These are phyloP conservation scores for Pichia rugopelliculosa DNA, from an alignment of 805 yeast species.

Conservation along the genomic window DNA sequence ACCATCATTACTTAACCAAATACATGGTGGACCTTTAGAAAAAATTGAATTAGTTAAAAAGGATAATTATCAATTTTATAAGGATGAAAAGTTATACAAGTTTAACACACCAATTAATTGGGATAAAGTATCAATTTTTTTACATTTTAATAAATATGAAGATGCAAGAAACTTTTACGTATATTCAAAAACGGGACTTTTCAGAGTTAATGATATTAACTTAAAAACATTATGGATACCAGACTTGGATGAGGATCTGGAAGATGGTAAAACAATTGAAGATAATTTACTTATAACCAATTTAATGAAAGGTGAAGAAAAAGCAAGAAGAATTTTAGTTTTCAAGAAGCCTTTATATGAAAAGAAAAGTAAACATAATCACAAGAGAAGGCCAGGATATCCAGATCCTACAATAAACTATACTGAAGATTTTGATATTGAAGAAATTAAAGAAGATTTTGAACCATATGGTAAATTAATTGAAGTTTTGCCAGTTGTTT, in stretches of 20 bases:
- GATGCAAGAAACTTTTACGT: conserved; percentile 49
- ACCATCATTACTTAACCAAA: conserved; percentile 43
- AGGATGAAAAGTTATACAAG: background rate
- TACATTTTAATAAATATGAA: conserved; percentile 45
- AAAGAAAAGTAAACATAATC: conserved; percentile 14
- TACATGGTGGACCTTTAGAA: conserved; percentile 67
- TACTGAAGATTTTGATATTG: conserved; percentile 40
- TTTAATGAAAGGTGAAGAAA: conserved; percentile 30
- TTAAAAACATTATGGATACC: conserved; percentile 42
- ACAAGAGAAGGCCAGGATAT: conserved; percentile 24
- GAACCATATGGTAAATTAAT: conserved; percentile 49
- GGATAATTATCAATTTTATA: conserved; percentile 13
- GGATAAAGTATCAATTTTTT: conserved; percentile 30
- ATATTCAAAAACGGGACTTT: conserved; percentile 45
- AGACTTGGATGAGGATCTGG: conserved; percentile 3
- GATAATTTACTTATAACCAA: conserved; percentile 3
- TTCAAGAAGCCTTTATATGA: conserved; percentile 32
- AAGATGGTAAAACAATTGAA: conserved; percentile 8
- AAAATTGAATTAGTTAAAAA: conserved; percentile 29
- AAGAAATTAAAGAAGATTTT: conserved; percentile 43
- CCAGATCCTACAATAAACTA: conserved; percentile 38
- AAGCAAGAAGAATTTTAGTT: conserved; percentile 50
- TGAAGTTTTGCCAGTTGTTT: conserved; percentile 59
- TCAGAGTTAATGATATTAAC: conserved; percentile 51
- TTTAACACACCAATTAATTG: conserved; percentile 16